Evolutionary conservation across 2,329 filamentous ascomycete species (phyloP).

Genomic region (Chrysoporthe deuterocubensis): DNA sequence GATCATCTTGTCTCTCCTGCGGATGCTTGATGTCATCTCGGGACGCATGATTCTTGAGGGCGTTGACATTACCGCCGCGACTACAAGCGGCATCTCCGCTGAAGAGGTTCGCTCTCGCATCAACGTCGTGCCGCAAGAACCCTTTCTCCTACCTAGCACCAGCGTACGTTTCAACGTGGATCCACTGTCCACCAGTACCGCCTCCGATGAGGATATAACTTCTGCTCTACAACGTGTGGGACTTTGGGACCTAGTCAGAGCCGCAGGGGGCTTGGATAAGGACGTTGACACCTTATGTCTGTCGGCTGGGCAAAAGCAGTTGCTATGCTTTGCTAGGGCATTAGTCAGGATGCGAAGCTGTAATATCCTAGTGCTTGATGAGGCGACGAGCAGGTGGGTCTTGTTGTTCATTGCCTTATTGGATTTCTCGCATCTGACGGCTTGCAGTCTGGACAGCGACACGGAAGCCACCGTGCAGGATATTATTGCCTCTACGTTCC

Average conservation of each 20-base stretch:
- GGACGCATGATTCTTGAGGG: slow-evolving; percentile 29
- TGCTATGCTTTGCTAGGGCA: slow-evolving; percentile 32
- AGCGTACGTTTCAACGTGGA: slow-evolving; percentile 31
- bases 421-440: background rate
- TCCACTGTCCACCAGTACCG: slow-evolving; percentile 15
- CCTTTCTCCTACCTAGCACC: slow-evolving; percentile 30
- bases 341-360: slow-evolving; percentile 27
- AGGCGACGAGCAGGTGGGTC: slow-evolving; percentile 33
- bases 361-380: slow-evolving; percentile 32
- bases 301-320: slow-evolving; percentile 30
- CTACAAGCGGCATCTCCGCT: slow-evolving; percentile 54
- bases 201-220: slow-evolving; percentile 22
- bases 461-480: background rate
- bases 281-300: slow-evolving; percentile 20
- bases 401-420: background rate
- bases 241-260: slow-evolving; percentile 23
- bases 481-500: background rate
- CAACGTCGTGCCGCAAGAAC: slow-evolving; percentile 31
- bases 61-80: slow-evolving; percentile 32
- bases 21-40: slow-evolving; percentile 25
- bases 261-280: slow-evolving; percentile 23
- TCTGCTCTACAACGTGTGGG: slow-evolving; percentile 24
- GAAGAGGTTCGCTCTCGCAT: slow-evolving; percentile 25
- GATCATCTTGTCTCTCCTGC: slow-evolving; percentile 26
- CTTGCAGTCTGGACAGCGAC: background rate